Evolutionary conservation across 2,329 filamentous ascomycete genomes (phyloP), one percentile per base, ranked within the genome.

Genomic region (Eutypella sp.): DNA sequence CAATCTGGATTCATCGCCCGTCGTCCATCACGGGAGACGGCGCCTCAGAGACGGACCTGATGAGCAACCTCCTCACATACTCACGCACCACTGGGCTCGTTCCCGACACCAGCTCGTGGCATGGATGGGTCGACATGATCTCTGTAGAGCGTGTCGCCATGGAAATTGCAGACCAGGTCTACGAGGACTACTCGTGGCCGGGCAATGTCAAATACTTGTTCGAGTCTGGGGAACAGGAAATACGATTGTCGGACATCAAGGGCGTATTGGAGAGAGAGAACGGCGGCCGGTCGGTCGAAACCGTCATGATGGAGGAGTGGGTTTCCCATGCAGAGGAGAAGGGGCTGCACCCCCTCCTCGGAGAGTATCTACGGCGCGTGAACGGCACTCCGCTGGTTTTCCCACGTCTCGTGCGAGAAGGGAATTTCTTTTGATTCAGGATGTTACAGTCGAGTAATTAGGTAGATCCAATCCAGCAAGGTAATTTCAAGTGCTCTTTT

Each of bases 111-210:
- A 22, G 27, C 11, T 37, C 20, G 4, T 29, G 15, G 25, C 22
- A n/a, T 5, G 44, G 44, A 19, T 40, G 4, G 5, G n/a, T 45
- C 7, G 25, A 45, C 37, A 23, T 45, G 15, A 20, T 45, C 15
- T 16, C 42, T 6, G 42, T 44, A 4, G 9, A 44, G 9, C 19
- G 16, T 15, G 33, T 23, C 15, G 42, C 42, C 5, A 38, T 18
- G 19, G 18, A 18, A 8, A 39, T 44, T 15, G 16, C 39, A 5
- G 19, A n/a, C 22, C 4, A 24, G 5, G 13, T 40, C 11, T 50
- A 47, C 37, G 48, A 50, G 37, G 48, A 47, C 45, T 47, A 50
- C 27, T 46, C 45, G 15, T 47, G 45, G 48, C 42, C 45, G 4
- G 48, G 48, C 23, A 18, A 50, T 18, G 45, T 50, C 16, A 47